Conservation (phyloP, 139 green algal species). For the Trebouxia sp. region DNA sequence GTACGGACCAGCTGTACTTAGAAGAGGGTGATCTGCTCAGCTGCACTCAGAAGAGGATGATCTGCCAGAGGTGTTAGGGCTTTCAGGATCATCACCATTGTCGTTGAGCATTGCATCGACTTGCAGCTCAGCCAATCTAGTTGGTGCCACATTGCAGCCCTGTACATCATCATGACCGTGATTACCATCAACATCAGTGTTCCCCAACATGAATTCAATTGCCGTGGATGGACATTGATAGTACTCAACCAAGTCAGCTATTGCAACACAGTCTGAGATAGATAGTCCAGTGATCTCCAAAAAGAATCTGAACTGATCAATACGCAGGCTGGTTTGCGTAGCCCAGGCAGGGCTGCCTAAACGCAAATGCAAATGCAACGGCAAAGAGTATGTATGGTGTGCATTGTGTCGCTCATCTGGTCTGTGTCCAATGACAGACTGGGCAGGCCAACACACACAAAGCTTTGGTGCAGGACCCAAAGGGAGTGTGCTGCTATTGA, state of each 20-base stretch:
- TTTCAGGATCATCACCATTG: neutral
- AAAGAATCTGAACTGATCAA: too few relatives aligned
- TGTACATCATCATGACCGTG: neutral
- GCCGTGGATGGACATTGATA: neutral
- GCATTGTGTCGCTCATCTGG: too few relatives aligned
- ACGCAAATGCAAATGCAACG: too few relatives aligned
- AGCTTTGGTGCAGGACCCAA: too few relatives aligned
- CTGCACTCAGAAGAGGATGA: neutral
- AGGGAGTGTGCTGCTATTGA: neutral
- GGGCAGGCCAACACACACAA: too few relatives aligned
- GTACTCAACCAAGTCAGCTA: neutral
- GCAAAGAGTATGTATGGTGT: too few relatives aligned
- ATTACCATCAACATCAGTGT: neutral
- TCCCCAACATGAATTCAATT: neutral
- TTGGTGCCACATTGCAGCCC: constrained; percentile 31
- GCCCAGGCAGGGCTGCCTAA: too few relatives aligned
- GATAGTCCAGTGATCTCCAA: too few relatives aligned
- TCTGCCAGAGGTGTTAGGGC: neutral
- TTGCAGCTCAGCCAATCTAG: constrained; percentile 11
- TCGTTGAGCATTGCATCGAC: neutral
- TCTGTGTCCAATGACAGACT: too few relatives aligned
- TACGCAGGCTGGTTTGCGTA: too few relatives aligned
- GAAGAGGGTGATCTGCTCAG: neutral
- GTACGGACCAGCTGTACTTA: too few relatives aligned
- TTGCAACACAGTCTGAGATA: too few relatives aligned